These are phyloP conservation scores for Lonicera japonica DNA, from an alignment of 129 eudicot species.

Conservation along the genomic window DNA sequence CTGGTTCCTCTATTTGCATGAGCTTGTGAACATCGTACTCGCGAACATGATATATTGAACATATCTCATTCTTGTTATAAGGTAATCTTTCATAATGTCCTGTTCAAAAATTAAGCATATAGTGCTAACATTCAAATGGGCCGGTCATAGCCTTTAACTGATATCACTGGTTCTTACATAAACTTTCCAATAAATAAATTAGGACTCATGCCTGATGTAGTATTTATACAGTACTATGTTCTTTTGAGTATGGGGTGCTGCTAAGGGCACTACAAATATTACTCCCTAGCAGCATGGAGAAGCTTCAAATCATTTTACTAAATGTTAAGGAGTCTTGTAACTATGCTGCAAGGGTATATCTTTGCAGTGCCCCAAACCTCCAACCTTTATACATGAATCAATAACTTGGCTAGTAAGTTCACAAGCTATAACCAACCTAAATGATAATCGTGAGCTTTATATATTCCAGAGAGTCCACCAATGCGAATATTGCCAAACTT, in stretches of 20 bases:
- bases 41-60: conserved; percentile 90
- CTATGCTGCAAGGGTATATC: not conserved
- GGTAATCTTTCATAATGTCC: conserved; percentile 94
- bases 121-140: not conserved
- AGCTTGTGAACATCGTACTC: conserved; percentile 88
- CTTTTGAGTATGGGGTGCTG: too few species aligned
- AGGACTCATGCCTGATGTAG: not conserved
- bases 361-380: not conserved
- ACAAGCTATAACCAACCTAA: conserved; percentile 39
- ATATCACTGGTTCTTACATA: conserved; percentile 1
- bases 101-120: conserved; percentile 24
- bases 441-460: conserved; percentile 58
- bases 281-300: too few species aligned
- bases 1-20: conserved; percentile 76
- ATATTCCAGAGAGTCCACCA: conserved; percentile 97
- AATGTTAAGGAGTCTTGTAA: too few species aligned
- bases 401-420: not conserved
- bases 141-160: not conserved
- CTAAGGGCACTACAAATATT: too few species aligned
- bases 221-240: not conserved
- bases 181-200: not conserved
- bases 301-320: too few species aligned
- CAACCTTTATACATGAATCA: not conserved
- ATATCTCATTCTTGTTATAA: conserved; percentile 60
- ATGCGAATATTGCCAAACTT: conserved; percentile 90